Evolutionary conservation across 208 protist species (phyloP).

Genomic region (Leishmania turanica): DNA sequence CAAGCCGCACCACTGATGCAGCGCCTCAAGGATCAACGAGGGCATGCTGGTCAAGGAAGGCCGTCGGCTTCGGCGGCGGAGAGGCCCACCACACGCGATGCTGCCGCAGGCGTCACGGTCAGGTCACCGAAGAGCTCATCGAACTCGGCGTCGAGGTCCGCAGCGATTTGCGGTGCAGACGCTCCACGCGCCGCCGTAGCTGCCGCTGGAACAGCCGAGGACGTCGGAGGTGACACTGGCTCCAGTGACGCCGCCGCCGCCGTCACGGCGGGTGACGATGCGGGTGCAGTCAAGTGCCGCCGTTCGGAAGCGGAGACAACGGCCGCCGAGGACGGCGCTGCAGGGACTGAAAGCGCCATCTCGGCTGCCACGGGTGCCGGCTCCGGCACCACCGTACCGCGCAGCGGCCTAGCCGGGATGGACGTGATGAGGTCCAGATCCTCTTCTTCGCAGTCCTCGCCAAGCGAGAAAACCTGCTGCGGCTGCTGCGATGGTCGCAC

Average conservation of each 20-base stretch:
- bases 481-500: background rate
- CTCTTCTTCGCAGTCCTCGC: conserved; percentile 60
- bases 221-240: background rate
- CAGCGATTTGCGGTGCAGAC: conserved; percentile 24
- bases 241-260: background rate
- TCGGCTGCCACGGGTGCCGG: background rate
- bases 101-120: background rate
- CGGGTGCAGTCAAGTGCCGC: background rate
- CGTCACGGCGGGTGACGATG: background rate
- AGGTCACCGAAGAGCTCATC: conserved; percentile 70
- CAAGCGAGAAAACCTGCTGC: conserved; percentile 53
- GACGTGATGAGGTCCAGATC: conserved; percentile 78
- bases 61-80: conserved; percentile 12
- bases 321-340: background rate
- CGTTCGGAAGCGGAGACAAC: background rate
- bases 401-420: conserved; percentile 31
- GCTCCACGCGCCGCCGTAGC: background rate
- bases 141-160: conserved; percentile 70
- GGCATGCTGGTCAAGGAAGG: background rate
- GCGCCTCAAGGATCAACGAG: background rate
- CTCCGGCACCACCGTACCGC: conserved; percentile 18
- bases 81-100: conserved; percentile 1
- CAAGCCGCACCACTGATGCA: background rate
- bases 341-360: background rate
- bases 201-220: background rate